Evolutionary conservation across 352 stramenopile genomes (phyloP).

Genomic region (Globisporangium spinosum): DNA sequence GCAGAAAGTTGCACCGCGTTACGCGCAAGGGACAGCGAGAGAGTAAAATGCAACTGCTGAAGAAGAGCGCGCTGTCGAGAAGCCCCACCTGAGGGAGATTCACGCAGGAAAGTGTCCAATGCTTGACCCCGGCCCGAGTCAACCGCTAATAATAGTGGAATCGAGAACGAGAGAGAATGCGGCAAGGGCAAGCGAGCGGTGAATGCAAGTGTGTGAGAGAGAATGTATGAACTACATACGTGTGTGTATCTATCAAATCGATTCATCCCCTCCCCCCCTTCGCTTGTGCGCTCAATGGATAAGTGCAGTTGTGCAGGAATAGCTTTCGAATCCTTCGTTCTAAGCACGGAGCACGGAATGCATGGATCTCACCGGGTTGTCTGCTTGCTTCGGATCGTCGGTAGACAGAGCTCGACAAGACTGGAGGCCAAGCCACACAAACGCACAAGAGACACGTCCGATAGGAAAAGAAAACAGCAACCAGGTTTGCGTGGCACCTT

Average conservation of each 20-base stretch:
- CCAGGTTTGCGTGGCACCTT: neutral
- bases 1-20: neutral
- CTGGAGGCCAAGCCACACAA: neutral
- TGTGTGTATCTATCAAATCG: neutral
- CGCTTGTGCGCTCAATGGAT: neutral
- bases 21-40: neutral
- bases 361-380: neutral
- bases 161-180: neutral
- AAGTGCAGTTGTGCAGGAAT: slow-evolving; percentile 8
- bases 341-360: neutral
- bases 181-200: neutral
- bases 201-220: neutral
- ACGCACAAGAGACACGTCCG: neutral
- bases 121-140: neutral
- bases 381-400: neutral
- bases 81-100: neutral
- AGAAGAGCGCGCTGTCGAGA: neutral
- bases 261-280: neutral
- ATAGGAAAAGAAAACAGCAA: neutral
- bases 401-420: neutral
- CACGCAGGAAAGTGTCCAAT: no score
- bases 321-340: neutral
- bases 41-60: neutral
- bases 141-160: slow-evolving; percentile 2
- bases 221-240: neutral